These are phyloP conservation scores for Hordeum pubiflorum DNA, from an alignment of 202 grass and related monocot species.

Conservation along the genomic window DNA sequence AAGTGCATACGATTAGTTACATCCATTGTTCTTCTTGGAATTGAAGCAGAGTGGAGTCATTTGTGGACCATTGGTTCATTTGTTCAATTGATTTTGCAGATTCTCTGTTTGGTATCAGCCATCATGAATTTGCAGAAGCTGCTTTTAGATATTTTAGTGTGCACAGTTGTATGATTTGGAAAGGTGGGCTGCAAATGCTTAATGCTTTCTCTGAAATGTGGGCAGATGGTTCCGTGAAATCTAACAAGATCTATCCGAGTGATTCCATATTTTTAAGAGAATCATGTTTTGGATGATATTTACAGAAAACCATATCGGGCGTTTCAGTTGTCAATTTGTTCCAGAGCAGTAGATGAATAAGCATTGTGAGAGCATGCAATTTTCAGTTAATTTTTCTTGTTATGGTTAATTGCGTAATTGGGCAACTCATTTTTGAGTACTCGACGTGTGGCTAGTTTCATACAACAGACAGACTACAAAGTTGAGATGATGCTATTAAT, in stretches of 20 bases:
- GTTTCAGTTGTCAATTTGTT: not conserved
- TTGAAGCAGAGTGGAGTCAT: not conserved
- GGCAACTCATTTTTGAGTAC: not conserved
- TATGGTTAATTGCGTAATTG: not conserved
- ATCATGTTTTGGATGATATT: not conserved
- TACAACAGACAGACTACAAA: not conserved
- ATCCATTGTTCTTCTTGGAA: not conserved
- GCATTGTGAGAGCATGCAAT: not conserved
- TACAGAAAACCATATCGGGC: not conserved
- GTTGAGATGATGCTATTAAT: not conserved
- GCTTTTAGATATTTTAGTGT: not conserved
- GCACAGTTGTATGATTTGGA: not conserved
- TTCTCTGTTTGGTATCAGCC: not conserved
- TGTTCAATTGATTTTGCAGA: not conserved
- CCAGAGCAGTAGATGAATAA: not conserved
- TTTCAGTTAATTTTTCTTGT: not conserved
- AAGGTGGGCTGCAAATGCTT: not conserved
- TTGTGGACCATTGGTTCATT: not conserved
- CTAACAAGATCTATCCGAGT: not conserved
- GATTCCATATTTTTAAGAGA: not conserved
- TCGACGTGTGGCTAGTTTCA: not conserved
- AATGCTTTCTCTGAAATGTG: not conserved
- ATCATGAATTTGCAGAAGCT: not conserved
- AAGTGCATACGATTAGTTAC: not conserved
- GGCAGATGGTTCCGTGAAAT: not conserved